Conservation (phyloP, 2,329 filamentous ascomycete genomes). For the Aspergillus novofumigatus region DNA sequence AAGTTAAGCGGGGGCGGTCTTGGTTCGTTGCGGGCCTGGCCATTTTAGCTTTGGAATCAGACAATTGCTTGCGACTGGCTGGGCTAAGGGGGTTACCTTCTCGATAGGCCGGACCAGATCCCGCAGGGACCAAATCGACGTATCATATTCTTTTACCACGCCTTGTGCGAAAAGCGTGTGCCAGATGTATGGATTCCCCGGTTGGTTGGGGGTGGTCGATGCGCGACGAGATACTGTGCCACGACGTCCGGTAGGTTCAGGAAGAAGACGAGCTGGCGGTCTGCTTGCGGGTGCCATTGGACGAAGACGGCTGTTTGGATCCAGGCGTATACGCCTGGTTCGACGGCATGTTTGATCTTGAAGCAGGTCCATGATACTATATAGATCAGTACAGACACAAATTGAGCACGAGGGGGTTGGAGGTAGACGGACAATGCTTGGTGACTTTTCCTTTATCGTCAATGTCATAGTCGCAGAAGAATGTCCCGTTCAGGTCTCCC, state of each 20-base stretch:
- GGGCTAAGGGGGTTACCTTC: no score
- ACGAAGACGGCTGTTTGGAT: slow-evolving; percentile 18
- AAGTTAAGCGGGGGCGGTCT: slow-evolving; percentile 14
- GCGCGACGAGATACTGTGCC: neutral
- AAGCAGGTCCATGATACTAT: slow-evolving; percentile 22
- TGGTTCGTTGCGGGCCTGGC: slow-evolving; percentile 8
- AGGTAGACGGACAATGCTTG: neutral
- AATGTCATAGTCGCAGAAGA: slow-evolving; percentile 12
- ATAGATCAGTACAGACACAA: no score
- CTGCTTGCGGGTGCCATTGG: slow-evolving; percentile 12
- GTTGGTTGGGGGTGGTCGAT: neutral
- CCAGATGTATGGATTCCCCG: slow-evolving; percentile 17
- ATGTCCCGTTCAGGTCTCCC: slow-evolving; percentile 18
- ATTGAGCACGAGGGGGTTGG: no score
- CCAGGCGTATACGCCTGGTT: slow-evolving; percentile 15
- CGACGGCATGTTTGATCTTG: slow-evolving; percentile 18
- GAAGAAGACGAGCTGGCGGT: slow-evolving; percentile 11
- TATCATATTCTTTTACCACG: slow-evolving; percentile 21
- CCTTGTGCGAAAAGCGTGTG: slow-evolving; percentile 22
- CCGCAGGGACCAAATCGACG: slow-evolving; percentile 27
- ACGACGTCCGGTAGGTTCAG: slow-evolving; percentile 3
- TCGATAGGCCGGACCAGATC: slow-evolving; percentile 28
- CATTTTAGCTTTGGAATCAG: no score
- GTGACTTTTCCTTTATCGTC: neutral
- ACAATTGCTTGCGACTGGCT: no score